phyloP scores from a whole-genome alignment of 306 rosid species.

The Boehmeria nivea region DNA sequence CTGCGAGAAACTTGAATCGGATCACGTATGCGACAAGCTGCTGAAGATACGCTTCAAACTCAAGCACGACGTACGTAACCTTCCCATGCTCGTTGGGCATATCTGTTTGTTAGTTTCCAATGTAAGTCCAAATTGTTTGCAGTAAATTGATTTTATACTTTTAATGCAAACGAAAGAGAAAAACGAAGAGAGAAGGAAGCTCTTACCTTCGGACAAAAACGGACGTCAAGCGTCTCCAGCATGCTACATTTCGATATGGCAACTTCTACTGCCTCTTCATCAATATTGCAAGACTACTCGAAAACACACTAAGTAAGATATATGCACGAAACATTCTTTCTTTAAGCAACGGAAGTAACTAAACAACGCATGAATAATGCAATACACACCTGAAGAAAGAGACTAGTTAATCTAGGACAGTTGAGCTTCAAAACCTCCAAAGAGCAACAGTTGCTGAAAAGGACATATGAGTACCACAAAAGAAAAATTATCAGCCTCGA shows the following conservation, averaged over 20 bases:
- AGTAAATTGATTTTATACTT: no score
- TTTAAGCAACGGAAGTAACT: no score
- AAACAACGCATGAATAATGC: background rate
- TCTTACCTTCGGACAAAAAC: constrained; percentile 86
- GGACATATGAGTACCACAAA: background rate
- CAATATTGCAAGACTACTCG: constrained; percentile 77
- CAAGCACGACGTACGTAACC: constrained; percentile 57
- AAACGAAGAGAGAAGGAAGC: background rate
- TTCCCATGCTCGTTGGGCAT: constrained; percentile 62
- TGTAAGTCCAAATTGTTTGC: background rate
- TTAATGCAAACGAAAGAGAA: background rate
- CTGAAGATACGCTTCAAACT: constrained; percentile 96
- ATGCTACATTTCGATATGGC: constrained; percentile 75
- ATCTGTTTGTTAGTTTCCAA: constrained; percentile 29
- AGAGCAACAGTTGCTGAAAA: constrained; percentile 70
- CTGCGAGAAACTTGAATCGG: background rate
- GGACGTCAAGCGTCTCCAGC: constrained; percentile 98
- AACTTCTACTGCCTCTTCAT: constrained; percentile 72
- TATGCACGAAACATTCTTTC: no score
- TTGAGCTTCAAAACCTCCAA: constrained; percentile 83
- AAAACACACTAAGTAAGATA: no score
- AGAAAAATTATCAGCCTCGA: constrained; percentile 9
- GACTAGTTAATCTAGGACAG: constrained; percentile 81
- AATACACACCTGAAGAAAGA: constrained; percentile 75
- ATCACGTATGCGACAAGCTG: constrained; percentile 60